These are phyloP conservation scores for Gentiana macrophylla DNA, from an alignment of 257 asterid genomes.

Conservation along the genomic window DNA sequence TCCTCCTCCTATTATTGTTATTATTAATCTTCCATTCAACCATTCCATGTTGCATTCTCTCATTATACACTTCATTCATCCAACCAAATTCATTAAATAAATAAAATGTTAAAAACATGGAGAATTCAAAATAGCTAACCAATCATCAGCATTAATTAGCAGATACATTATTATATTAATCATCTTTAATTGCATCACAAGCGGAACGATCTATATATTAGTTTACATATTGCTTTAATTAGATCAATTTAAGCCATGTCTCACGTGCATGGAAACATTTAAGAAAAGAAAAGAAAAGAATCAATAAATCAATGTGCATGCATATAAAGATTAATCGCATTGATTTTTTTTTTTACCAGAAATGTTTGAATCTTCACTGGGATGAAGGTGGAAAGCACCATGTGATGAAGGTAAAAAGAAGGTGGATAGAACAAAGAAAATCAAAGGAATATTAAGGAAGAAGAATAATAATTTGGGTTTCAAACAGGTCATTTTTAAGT, in stretches of 20 bases:
- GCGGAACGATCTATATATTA: no score
- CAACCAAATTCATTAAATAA: not conserved
- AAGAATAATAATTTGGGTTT: constrained; percentile 4
- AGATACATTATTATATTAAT: not conserved
- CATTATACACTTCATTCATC: constrained; percentile 1
- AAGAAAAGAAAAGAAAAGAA: not conserved
- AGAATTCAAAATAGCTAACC: not conserved
- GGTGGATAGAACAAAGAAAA: constrained; percentile 5
- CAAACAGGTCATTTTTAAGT: constrained; percentile 6
- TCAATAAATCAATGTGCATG: not conserved
- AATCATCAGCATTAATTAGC: not conserved
- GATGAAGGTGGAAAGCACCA: constrained; percentile 4
- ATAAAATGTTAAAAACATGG: not conserved
- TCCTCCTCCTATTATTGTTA: constrained; percentile 3
- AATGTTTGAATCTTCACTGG: not conserved
- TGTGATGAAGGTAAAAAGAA: constrained; percentile 1
- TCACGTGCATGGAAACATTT: no score
- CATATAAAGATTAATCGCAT: not conserved
- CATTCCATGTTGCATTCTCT: not conserved
- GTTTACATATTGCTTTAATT: no score
- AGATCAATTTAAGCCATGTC: no score
- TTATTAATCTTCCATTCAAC: not conserved
- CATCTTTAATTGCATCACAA: no score
- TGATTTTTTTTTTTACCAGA: constrained; percentile 8
- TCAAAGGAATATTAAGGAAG: constrained; percentile 3